Evolutionary conservation across 1,284 basidiomycete species (phyloP), one percentile per base, ranked within the genome.

Genomic region (Pyrrhoderma noxium): DNA sequence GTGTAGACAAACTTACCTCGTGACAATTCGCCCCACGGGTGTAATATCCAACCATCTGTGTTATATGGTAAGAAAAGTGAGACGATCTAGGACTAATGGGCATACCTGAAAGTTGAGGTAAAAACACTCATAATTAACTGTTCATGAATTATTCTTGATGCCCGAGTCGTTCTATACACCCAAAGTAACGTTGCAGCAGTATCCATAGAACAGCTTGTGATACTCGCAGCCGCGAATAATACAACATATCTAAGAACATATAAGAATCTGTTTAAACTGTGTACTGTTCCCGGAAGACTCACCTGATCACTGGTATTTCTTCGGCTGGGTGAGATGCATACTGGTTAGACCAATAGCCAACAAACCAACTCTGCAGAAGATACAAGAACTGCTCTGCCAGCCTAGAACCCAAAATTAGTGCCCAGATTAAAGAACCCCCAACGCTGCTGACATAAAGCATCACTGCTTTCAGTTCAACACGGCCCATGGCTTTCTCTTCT

Each of bases 401-500:
- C 21, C 31, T 18, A 3, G 46, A 19, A 11, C 41, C 35, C 13
- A 53, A 16, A 37, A 48, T 16, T 43, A 47, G 4, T 11, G 38
- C 41, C 56, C 56, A 59, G 11, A 55, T 45, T 4, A 54, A 35
- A n/a, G 47, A 25, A 4, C 57, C 57, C 34, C 58, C 58, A 3
- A 59, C 16, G 18, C 50, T 40, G n/a, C 51, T 49, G 4, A 58
- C 48, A 35, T 39, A 51, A 22, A 52, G 45, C 36, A 41, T 36
- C 16, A 53, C 35, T 14, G 61, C 59, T 1, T 55, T 36, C 52
- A 66, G 59, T 51, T 70, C 62, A 11, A 72, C 67, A 38, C 68
- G 62, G 16, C 72, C 72, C 50, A 71, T 64, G 3, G 67, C 64
- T 57, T 70, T 69, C 58, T 74, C 71, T 53, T 73, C 72, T 18